Evolutionary conservation across 768 basidiomycete species (phyloP), one percentile per base, ranked within the genome.

Genomic region (Termitomyces bulborhizus): DNA sequence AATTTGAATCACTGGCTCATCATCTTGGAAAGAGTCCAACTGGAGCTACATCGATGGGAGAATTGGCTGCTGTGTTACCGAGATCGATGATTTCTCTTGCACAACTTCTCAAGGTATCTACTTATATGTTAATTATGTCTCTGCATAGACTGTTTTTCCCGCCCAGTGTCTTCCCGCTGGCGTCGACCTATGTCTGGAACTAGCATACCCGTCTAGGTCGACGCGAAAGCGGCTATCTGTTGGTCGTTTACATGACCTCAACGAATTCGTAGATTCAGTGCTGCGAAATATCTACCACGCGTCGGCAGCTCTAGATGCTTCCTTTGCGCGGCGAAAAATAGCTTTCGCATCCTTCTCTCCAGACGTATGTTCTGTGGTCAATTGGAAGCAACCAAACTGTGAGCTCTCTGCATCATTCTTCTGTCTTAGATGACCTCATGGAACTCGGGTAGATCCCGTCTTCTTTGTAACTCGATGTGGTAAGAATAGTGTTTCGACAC

Each of bases 311-410:
- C 67, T 76, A 27, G 82, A 81, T 29, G 76, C 76, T 40, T 74
- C 75, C 31, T 71, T 75, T 55, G 73, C 75, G 47, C 84, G 88
- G 53, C 78, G 94, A 48, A 87, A 87, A 61, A 83, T 98, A 57
- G 83, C 93, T n/a, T 93, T 99, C 66, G 86, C 87, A 39, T 96
- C 93, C 6, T 98, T 90, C 69, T 88, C 88, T 46, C 91, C 95
- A 8, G 86, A 90, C 66, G 82, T 93, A 0, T 96, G 93, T 69
- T 84, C 90, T 7, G 86, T 90, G 15, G 70, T 98, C 53, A 98
- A 99, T 65, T 98, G 96, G 97, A 99, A 99, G 71, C 96, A 99
- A 70, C 96, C 96, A 12, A 98, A 98, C 69, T 98, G 96, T 93
- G 72, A 71, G 84, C n/a, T n/a, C 26, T 41, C 26, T 21, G 26